Percentiles rank a stretch among this genome's conserved stretches.
Evolutionary conservation across 305 asterid genomes (phyloP).

Genomic region (Fraxinus ornus): DNA sequence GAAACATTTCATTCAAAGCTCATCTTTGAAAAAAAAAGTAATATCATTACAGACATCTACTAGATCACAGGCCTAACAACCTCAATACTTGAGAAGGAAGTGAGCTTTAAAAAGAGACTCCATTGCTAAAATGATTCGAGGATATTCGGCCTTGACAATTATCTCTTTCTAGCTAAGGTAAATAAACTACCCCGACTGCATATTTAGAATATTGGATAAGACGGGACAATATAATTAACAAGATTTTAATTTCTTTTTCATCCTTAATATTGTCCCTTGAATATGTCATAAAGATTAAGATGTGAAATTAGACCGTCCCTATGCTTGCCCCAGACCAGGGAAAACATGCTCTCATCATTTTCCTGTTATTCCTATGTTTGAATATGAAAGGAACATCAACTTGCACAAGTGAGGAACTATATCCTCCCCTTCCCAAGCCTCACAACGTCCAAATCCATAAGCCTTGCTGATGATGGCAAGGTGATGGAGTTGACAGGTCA

Average conservation of each 20-base stretch:
- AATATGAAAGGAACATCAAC: neutral
- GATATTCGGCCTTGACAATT: neutral
- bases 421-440: constrained; percentile 59
- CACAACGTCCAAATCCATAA: constrained; percentile 75
- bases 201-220: neutral
- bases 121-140: neutral
- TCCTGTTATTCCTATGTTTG: neutral
- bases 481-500: constrained; percentile 57
- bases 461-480: constrained; percentile 55
- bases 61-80: neutral
- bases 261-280: neutral
- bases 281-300: neutral
- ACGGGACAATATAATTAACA: neutral
- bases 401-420: constrained; percentile 25
- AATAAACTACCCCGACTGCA: neutral
- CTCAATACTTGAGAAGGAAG: neutral
- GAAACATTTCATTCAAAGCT: too few species aligned
- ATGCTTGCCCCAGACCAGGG: neutral
- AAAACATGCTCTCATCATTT: neutral
- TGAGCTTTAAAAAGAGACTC: neutral
- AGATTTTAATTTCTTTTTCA: neutral
- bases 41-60: neutral
- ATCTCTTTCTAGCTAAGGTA: neutral
- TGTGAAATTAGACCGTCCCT: neutral
- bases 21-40: neutral